phyloP scores from a whole-genome alignment of 768 basidiomycete species.

The Psilocybe tampanensis region DNA sequence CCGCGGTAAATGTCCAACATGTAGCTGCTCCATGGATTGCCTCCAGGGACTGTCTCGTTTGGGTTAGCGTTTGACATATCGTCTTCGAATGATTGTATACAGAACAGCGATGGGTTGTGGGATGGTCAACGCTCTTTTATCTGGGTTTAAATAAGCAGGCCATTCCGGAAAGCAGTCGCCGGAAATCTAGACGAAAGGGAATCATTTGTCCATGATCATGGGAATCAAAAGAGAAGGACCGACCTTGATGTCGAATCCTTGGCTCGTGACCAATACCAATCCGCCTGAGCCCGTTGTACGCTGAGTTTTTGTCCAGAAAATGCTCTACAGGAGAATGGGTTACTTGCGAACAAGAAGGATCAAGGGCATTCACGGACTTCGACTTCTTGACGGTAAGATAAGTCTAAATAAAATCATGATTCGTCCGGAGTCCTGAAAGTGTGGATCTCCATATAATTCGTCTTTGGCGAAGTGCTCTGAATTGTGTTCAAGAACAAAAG shows the following conservation, averaged over 20 bases:
- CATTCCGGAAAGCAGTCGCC: not conserved
- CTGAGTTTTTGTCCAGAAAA: too few relatives aligned
- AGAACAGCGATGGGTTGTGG: not conserved
- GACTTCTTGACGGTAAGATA: too few relatives aligned
- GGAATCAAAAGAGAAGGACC: slow-evolving; percentile 1
- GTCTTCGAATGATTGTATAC: not conserved
- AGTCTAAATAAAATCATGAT: too few relatives aligned
- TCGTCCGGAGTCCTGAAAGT: too few relatives aligned
- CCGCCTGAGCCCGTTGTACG: too few relatives aligned
- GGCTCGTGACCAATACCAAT: not conserved
- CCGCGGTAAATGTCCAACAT: slow-evolving; percentile 41
- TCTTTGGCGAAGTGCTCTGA: too few relatives aligned
- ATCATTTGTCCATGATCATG: not conserved
- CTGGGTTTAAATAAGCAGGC: not conserved
- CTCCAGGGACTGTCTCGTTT: not conserved
- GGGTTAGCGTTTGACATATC: slow-evolving; percentile 7
- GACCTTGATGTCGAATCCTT: not conserved
- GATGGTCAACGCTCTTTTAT: not conserved
- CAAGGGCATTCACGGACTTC: too few relatives aligned
- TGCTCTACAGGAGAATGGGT: too few relatives aligned
- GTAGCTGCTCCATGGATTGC: slow-evolving; percentile 42
- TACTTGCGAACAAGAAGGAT: too few relatives aligned
- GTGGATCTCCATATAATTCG: too few relatives aligned
- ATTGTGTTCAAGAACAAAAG: too few relatives aligned
- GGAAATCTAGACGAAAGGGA: not conserved